These are phyloP conservation scores for Talaromyces ruber DNA, from an alignment of 495 filamentous ascomycete species.

Conservation along the genomic window DNA sequence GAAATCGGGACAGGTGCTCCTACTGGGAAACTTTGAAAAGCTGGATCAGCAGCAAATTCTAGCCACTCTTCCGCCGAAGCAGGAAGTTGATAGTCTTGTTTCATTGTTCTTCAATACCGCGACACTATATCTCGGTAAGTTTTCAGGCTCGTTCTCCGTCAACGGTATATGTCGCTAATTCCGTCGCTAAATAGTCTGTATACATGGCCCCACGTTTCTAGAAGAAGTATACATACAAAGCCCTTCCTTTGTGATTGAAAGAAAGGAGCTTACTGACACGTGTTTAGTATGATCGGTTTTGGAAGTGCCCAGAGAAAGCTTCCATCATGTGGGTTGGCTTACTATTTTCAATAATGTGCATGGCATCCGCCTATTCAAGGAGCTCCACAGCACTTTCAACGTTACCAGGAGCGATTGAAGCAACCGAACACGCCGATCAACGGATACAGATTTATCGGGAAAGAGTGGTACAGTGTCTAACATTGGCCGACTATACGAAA, in stretches of 20 bases:
- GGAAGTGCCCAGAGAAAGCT: constrained; percentile 11
- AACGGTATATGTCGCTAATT: neutral
- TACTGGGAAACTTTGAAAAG: constrained; percentile 2
- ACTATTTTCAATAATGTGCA: constrained; percentile 19
- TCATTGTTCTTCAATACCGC: constrained; percentile 8
- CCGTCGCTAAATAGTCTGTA: constrained; percentile 7
- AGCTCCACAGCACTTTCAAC: neutral
- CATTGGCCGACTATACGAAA: constrained; percentile 31
- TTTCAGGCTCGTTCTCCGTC: neutral
- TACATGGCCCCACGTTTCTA: constrained; percentile 13
- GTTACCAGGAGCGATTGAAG: neutral
- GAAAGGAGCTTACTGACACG: neutral
- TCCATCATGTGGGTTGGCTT: constrained; percentile 25
- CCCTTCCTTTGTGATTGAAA: neutral
- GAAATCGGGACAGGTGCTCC: constrained; percentile 1
- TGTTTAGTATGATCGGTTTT: constrained; percentile 22
- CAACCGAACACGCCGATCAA: neutral
- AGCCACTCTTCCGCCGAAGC: constrained; percentile 5
- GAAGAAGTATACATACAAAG: constrained; percentile 10
- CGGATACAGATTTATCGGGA: constrained; percentile 16
- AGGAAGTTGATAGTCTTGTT: constrained; percentile 10
- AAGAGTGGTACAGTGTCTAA: constrained; percentile 26
- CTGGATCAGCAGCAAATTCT: constrained; percentile 10
- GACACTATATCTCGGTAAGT: neutral
- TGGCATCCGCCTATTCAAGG: constrained; percentile 11